Evolutionary conservation across 1,139 yeast genomes (phyloP), one percentile per base, ranked within the genome.

Genomic region (Pichia sp.): DNA sequence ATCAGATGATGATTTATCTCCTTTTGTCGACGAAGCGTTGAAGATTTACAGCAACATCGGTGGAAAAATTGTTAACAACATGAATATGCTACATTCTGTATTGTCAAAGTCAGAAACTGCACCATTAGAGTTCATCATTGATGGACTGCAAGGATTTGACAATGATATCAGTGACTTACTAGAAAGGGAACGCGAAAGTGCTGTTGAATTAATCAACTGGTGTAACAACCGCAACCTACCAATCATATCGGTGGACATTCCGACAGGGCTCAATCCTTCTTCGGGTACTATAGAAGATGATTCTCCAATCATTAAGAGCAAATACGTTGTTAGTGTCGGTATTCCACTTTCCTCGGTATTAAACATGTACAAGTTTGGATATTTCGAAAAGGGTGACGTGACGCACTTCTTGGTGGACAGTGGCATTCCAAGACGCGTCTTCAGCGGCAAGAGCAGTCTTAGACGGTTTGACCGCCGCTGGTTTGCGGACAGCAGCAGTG

Each of bases 241-340:
- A 33, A 62, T 78, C 12, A 62, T 84, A 64, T 81, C 94, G 0
- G 57, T 87, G 20, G 95, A 86, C 51, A 73, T 84, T 23, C 93
- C 95, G 3, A 72, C 88, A 0, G 96, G 96, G 7, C 66, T 83
- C 29, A 95, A 86, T 52, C 81, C 93, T 8, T 85, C 94, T 5
- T 77, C 93, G 0, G 96, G 95, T 8, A 68, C 77, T 5, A 43
- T 49, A 5, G 58, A 54, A 21, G 48, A 42, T n/a, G 24, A 32
- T 1, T 47, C 40, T 22, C 46, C 67, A 32, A 24, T 37, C 7
- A 12, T 44, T 5, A 49, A 66, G 18, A 60, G 76, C 47, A 64
- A 62, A 39, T 74, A 76, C 67, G 69, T 85, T 35, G 69, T 81
- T 10, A 79, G 88, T 25, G 63, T 81, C 56, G 94, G 93, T 2